Evolutionary conservation across 2,329 filamentous ascomycete species (phyloP).

Genomic region (Gaeumannomyces sp.): DNA sequence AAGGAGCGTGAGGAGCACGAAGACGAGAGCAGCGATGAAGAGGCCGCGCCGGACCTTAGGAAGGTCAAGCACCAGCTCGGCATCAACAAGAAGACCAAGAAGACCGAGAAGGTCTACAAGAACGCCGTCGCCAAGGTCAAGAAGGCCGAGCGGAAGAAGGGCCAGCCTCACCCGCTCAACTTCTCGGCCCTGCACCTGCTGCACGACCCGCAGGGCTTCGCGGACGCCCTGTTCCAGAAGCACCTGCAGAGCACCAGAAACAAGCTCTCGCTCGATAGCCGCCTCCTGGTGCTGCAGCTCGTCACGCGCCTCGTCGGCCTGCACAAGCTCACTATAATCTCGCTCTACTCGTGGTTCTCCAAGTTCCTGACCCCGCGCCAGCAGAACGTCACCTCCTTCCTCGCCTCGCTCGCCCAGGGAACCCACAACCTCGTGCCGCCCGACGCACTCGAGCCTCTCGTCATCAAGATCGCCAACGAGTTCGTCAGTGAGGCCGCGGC

Average conservation of each 20-base stretch:
- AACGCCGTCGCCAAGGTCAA: conserved; percentile 79
- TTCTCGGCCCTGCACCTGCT: conserved; percentile 93
- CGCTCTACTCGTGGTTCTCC: conserved; percentile 93
- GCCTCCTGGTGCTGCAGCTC: conserved; percentile 81
- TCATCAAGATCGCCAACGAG: conserved; percentile 96
- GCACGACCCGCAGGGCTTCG: conserved; percentile 90
- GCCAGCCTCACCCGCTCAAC: conserved; percentile 79
- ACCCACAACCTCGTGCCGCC: conserved; percentile 89
- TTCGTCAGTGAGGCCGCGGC: conserved; percentile 95
- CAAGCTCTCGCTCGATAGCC: conserved; percentile 81
- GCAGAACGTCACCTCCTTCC: conserved; percentile 83
- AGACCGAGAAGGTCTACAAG: conserved; percentile 71
- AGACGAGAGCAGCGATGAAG: conserved; percentile 81
- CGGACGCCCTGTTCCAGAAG: conserved; percentile 82
- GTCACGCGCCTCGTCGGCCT: conserved; percentile 86
- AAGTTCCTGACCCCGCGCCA: conserved; percentile 87
- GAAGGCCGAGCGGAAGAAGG: conserved; percentile 80
- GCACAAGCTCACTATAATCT: conserved; percentile 84
- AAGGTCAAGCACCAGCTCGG: conserved; percentile 77
- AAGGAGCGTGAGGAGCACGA: conserved; percentile 91
- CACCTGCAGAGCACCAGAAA: conserved; percentile 84
- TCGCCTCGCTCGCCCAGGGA: conserved; percentile 86
- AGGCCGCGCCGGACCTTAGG: conserved; percentile 59
- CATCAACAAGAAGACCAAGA: conserved; percentile 96
- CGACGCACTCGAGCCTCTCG: conserved; percentile 81